Evolutionary conservation across 73 alveolate genomes (phyloP).

Genomic region (Symbiodinium pilosum): DNA sequence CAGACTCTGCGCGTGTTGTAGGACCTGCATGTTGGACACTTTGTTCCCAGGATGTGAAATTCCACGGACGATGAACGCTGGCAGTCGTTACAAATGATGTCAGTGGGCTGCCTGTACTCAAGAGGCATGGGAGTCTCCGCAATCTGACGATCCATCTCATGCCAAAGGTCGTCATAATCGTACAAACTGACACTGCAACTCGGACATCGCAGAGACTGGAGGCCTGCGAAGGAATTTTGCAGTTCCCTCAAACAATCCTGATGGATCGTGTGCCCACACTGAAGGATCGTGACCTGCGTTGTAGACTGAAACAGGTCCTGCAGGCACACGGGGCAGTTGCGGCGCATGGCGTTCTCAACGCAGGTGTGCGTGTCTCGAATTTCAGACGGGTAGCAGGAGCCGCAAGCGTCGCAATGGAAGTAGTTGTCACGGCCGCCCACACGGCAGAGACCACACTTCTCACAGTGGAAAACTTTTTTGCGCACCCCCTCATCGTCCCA

Average conservation of each 20-base stretch:
- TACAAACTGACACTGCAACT: slow-evolving; percentile 95
- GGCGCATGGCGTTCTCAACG: slow-evolving; percentile 96
- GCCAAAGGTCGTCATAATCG: slow-evolving; percentile 94
- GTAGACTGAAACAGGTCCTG: slow-evolving; percentile 95
- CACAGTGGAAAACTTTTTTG: slow-evolving; percentile 71
- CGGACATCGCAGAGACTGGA: slow-evolving; percentile 96
- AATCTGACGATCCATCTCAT: slow-evolving; percentile 95
- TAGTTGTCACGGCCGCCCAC: slow-evolving; percentile 97
- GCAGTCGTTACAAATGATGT: slow-evolving; percentile 97
- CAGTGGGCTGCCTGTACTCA: slow-evolving; percentile 95
- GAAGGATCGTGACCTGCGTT: slow-evolving; percentile 94
- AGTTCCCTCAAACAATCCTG: slow-evolving; percentile 95
- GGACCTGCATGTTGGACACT: slow-evolving; percentile 95
- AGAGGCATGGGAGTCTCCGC: slow-evolving; percentile 97
- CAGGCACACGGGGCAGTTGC: slow-evolving; percentile 96
- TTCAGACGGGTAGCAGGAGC: slow-evolving; percentile 93
- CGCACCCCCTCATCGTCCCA: slow-evolving; percentile 85
- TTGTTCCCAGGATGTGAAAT: slow-evolving; percentile 96
- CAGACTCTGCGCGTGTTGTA: slow-evolving; percentile 95
- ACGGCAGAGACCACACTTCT: slow-evolving; percentile 96
- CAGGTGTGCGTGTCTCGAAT: slow-evolving; percentile 96
- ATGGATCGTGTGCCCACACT: slow-evolving; percentile 97
- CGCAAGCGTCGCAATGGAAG: slow-evolving; percentile 8
- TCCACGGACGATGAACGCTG: slow-evolving; percentile 95
- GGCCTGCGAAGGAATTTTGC: slow-evolving; percentile 91